Evolutionary conservation across 108 stramenopile genomes (phyloP).

Genomic region (Cyclotella sp.): DNA sequence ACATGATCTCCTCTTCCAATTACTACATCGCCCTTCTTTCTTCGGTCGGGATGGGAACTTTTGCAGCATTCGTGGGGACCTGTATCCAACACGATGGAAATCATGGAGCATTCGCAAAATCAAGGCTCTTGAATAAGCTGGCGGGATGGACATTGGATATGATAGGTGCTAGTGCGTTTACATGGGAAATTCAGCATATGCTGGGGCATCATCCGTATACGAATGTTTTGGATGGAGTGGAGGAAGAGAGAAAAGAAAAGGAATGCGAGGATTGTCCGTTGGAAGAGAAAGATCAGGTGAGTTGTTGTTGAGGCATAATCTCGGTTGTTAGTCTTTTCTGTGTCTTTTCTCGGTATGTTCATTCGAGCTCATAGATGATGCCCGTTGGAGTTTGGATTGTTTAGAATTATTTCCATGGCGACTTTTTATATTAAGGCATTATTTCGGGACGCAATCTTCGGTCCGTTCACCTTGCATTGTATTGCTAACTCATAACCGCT

Average conservation of each 20-base stretch:
- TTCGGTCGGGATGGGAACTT: slow-evolving; percentile 53
- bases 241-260: slow-evolving; percentile 56
- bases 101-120: slow-evolving; percentile 73
- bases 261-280: slow-evolving; percentile 46
- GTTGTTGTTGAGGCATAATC: neutral
- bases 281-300: slow-evolving; percentile 54
- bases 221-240: slow-evolving; percentile 71
- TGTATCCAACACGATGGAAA: slow-evolving; percentile 78
- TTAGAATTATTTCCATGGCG: too few species aligned
- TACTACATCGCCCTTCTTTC: slow-evolving; percentile 21
- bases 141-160: slow-evolving; percentile 73
- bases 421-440: too few species aligned
- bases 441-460: too few species aligned
- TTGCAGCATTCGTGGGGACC: slow-evolving; percentile 61
- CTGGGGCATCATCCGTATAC: slow-evolving; percentile 91
- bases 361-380: neutral
- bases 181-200: slow-evolving; percentile 81
- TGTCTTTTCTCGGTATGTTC: slow-evolving; percentile 3
- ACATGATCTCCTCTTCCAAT: slow-evolving; percentile 42
- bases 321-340: too few species aligned
- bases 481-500: neutral
- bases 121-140: slow-evolving; percentile 44
- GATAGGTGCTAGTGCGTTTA: slow-evolving; percentile 65
- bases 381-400: slow-evolving; percentile 3
- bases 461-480: too few species aligned